Conservation (phyloP, 140 eudicot species). For the Stevia rebaudiana region DNA sequence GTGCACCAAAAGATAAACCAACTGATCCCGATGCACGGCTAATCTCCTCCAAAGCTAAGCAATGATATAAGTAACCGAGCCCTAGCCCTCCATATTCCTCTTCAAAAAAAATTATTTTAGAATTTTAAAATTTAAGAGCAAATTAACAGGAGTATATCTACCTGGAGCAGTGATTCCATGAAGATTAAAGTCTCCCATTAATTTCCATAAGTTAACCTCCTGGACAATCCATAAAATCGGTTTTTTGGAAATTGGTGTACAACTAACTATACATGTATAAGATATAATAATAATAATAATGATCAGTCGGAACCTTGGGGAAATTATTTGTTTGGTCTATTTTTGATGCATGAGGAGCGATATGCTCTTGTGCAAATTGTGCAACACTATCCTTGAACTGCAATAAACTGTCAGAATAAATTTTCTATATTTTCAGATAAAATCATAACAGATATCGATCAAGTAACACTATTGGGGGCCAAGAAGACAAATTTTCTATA, state of each 20-base stretch:
- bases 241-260: neutral
- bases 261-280: neutral
- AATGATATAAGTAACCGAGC: constrained; percentile 88
- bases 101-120: constrained; percentile 18
- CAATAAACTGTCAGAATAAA: constrained; percentile 15
- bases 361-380: constrained; percentile 92
- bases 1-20: constrained; percentile 98
- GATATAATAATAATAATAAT: neutral
- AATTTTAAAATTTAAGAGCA: neutral
- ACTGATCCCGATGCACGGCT: constrained; percentile 98
- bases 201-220: constrained; percentile 94
- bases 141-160: constrained; percentile 19
- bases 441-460: neutral
- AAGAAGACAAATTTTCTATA: too few relatives aligned
- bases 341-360: constrained; percentile 82
- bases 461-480: neutral
- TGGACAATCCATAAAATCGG: constrained; percentile 19
- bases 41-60: constrained; percentile 92
- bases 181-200: constrained; percentile 94
- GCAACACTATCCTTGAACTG: constrained; percentile 97
- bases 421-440: neutral
- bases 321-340: constrained; percentile 72
- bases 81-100: constrained; percentile 99
- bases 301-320: constrained; percentile 66
- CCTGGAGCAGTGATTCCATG: constrained; percentile 97